Evolutionary conservation across 306 rosid species (phyloP).

Genomic region (Luffa aegyptiaca): DNA sequence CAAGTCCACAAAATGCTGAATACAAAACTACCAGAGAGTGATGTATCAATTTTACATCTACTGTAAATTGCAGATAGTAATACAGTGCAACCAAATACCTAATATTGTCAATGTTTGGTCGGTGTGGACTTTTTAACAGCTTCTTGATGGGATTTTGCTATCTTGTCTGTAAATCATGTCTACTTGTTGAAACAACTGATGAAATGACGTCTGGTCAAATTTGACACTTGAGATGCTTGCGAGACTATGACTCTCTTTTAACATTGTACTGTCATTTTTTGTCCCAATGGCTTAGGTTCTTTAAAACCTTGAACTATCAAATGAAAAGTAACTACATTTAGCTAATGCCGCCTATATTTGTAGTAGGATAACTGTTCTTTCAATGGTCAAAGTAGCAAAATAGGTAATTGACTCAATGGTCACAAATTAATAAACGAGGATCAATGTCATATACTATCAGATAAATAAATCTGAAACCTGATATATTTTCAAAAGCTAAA

Average conservation of each 20-base stretch:
- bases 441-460: neutral
- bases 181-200: neutral
- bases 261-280: neutral
- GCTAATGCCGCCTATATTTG: neutral
- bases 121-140: neutral
- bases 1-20: neutral
- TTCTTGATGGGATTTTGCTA: neutral
- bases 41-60: slow-evolving; percentile 2
- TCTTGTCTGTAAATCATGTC: neutral
- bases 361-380: neutral
- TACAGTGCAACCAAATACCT: neutral
- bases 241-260: neutral
- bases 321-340: neutral
- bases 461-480: neutral
- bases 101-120: neutral
- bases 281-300: neutral
- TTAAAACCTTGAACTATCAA: neutral
- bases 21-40: neutral
- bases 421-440: neutral
- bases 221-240: neutral
- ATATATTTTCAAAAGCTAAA: neutral
- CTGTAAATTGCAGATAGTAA: neutral
- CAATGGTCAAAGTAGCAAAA: neutral
- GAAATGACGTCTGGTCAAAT: neutral
- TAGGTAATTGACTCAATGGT: neutral